Base-by-base conservation (phyloP, 2,329 filamentous ascomycete species). In the Calonectria henricotiae region DNA sequence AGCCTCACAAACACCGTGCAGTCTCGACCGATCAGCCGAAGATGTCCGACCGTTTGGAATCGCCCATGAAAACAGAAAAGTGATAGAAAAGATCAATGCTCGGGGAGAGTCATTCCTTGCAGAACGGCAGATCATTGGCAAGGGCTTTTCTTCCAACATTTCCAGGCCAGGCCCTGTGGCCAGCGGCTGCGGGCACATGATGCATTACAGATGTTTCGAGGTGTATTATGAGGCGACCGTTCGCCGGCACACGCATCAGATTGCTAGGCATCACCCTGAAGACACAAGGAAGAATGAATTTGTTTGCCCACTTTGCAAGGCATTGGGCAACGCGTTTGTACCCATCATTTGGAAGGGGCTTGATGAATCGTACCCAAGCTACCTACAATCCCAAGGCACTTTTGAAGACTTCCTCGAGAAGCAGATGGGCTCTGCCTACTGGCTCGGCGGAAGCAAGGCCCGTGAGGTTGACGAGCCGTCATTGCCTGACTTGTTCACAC, bases 141-240 rank as follows among this genome's bases (percentile, higher is more conserved):
- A 95, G 82, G 96, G 96, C 0, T 99, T 97, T 78, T 92, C 94
- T 3, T 87, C 91, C 7, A 86, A 88, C 11, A 87, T 90, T 46
- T 90, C 90, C 39, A 87, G 88, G 32, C 86, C 89, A 20, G 96
- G 95, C 0, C 93, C 96, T 0, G 92, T 98, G 1, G 94, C 95
- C 12, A 94, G 93, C 41, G 94, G 96, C 11, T 99, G 96, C 82
- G 96, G 96, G 3, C 96, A 99, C 81, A 97, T 99, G 78, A 99
- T 99, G 96, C 96, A 99, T 81, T 98, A 94, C 80, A 91, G 90
- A 75, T 99, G 96, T 83, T 99, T 99, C 79, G 95, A 98, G 78
- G 90, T 93, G 46, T 99, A 98, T 79, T 93, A 94, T 74, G 90
- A 93, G 54, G 94, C 96, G 4, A 97, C 94, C 0, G 88, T 92